phyloP scores from a whole-genome alignment of 2,329 filamentous ascomycete genomes.

The Xylaria sp. region DNA sequence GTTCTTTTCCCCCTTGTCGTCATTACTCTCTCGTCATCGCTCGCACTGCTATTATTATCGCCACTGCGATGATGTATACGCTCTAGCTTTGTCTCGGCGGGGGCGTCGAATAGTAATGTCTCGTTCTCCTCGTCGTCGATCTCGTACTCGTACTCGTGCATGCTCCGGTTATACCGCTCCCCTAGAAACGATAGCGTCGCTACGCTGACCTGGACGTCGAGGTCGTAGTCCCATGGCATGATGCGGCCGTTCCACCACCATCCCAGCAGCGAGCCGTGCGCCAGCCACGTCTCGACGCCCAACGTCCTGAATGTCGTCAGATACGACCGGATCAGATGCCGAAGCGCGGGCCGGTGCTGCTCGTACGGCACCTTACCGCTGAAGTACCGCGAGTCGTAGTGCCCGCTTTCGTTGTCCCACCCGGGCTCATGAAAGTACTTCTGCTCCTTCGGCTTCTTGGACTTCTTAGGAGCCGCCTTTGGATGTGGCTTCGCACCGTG shows the following conservation, averaged over 20 bases:
- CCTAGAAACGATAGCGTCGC: conserved; percentile 73
- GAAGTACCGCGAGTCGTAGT: conserved; percentile 81
- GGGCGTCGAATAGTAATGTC: neutral
- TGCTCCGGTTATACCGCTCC: conserved; percentile 74
- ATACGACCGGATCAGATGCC: conserved; percentile 78
- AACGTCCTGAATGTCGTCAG: conserved; percentile 71
- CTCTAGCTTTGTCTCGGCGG: neutral
- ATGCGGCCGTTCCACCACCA: conserved; percentile 90
- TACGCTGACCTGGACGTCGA: conserved; percentile 81
- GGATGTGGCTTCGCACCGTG: conserved; percentile 1
- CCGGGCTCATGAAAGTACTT: conserved; percentile 74
- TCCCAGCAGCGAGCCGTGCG: conserved; percentile 83
- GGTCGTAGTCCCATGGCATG: conserved; percentile 85
- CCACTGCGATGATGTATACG: neutral
- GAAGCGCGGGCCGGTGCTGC: conserved; percentile 72
- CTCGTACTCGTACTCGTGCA: conserved; percentile 64
- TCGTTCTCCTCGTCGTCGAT: conserved; percentile 38
- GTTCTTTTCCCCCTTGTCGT: conserved; percentile 49
- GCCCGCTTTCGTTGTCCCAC: conserved; percentile 67
- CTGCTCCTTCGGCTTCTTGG: conserved; percentile 4
- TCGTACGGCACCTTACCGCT: conserved; percentile 70
- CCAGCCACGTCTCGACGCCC: conserved; percentile 83
- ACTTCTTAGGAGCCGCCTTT: neutral
- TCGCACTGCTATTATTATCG: conserved; percentile 32
- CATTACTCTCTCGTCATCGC: conserved; percentile 34